phyloP scores from a whole-genome alignment of 257 asterid genomes.

The Cordia subcordata region DNA sequence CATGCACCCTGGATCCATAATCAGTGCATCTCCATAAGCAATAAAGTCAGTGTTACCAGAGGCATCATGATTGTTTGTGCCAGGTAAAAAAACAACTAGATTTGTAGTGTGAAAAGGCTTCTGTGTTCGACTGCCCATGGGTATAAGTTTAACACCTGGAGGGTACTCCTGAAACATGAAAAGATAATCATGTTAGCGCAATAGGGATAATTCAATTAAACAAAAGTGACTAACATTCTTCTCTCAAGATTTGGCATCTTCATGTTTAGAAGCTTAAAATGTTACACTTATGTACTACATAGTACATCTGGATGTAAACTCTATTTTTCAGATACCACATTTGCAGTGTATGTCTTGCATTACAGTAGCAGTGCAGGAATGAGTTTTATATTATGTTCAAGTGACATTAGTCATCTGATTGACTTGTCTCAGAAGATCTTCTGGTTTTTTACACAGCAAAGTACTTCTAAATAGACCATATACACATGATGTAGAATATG shows the following conservation, averaged over 20 bases:
- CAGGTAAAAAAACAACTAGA: constrained; percentile 63
- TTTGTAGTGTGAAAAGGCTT: constrained; percentile 84
- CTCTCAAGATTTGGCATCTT: background rate
- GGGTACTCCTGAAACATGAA: constrained; percentile 70
- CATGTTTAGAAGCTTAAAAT: background rate
- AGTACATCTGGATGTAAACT: too few species aligned
- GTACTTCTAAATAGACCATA: too few species aligned
- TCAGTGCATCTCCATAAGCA: constrained; percentile 79
- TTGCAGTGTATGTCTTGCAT: too few species aligned
- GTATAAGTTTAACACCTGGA: constrained; percentile 71
- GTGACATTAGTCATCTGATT: too few species aligned
- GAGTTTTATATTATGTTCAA: too few species aligned
- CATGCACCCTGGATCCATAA: constrained; percentile 94
- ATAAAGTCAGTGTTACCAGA: constrained; percentile 28
- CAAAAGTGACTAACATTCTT: background rate
- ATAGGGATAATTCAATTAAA: constrained; percentile 4
- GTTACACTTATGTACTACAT: too few species aligned
- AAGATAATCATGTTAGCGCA: constrained; percentile 2
- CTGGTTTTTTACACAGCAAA: too few species aligned
- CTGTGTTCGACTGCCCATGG: constrained; percentile 84
- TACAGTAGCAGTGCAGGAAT: too few species aligned
- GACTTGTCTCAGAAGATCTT: too few species aligned
- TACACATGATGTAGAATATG: too few species aligned
- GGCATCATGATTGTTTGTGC: constrained; percentile 11
- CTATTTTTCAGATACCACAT: too few species aligned